Conservation (phyloP, 148 eudicot genomes). For the Dysphania ambrosioides region DNA sequence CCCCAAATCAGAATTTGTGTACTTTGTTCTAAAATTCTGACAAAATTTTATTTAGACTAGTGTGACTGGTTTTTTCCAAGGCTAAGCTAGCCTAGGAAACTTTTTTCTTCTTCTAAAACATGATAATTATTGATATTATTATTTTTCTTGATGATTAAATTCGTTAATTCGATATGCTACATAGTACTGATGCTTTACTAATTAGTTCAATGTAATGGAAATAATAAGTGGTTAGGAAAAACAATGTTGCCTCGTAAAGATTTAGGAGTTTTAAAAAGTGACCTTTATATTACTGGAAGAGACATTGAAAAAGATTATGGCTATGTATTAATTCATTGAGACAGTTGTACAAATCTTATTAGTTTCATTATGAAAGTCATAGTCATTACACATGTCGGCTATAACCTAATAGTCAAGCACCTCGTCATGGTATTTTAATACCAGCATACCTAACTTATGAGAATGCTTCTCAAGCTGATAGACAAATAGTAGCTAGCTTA, state of each 20-base stretch:
- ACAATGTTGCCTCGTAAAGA: background rate
- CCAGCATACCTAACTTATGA: constrained; percentile 9
- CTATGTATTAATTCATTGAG: background rate
- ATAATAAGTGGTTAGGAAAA: no score
- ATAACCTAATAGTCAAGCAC: background rate
- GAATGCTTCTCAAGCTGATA: constrained; percentile 5
- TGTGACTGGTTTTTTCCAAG: no score
- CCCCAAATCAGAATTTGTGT: no score
- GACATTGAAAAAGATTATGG: background rate
- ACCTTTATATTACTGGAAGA: background rate
- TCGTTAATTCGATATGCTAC: no score
- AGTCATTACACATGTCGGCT: background rate
- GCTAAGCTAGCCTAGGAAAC: no score
- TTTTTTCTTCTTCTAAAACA: no score
- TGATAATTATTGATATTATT: no score
- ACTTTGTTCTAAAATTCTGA: no score
- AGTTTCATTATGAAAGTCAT: background rate
- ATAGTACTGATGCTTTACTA: no score
- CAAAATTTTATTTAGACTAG: no score
- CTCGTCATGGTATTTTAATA: constrained; percentile 9
- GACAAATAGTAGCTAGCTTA: background rate
- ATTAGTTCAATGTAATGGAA: no score
- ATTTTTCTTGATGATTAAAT: no score
- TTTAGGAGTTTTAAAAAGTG: background rate
- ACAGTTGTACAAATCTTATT: background rate